These are phyloP conservation scores for Camelina hispida DNA, from an alignment of 345 rosid genomes.

Conservation along the genomic window DNA sequence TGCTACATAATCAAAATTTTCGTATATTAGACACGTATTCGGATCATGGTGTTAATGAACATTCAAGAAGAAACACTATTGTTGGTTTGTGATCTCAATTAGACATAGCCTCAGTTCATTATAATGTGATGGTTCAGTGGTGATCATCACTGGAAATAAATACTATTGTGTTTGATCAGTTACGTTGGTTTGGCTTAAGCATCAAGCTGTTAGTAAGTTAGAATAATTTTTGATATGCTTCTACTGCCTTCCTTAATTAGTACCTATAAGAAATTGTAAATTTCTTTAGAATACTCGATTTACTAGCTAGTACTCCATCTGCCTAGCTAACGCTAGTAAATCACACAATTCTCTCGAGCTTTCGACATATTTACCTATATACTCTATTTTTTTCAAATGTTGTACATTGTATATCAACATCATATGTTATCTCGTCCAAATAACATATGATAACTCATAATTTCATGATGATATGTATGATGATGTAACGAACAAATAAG, in stretches of 20 bases:
- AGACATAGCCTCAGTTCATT: background rate
- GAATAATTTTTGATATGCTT: background rate
- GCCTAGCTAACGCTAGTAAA: background rate
- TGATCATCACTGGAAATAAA: background rate
- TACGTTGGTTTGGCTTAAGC: background rate
- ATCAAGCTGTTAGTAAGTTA: background rate
- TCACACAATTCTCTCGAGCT: background rate
- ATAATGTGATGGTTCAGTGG: background rate
- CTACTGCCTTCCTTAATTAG: background rate
- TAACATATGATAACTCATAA: background rate
- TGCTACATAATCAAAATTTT: slow-evolving; percentile 5
- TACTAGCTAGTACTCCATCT: background rate
- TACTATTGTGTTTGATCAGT: background rate
- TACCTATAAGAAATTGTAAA: background rate
- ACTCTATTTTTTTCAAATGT: background rate
- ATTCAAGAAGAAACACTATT: too few species aligned
- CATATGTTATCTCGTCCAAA: background rate
- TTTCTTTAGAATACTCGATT: background rate
- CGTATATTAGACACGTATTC: slow-evolving; percentile 7
- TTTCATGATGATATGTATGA: slow-evolving; percentile 21
- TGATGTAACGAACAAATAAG: slow-evolving; percentile 17
- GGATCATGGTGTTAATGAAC: background rate
- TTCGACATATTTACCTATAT: too few species aligned
- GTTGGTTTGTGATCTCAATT: too few species aligned
- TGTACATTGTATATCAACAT: background rate